These are phyloP conservation scores for Mucor lusitanicus DNA, from an alignment of 371 early-diverging fungal genomes.

Conservation along the genomic window DNA sequence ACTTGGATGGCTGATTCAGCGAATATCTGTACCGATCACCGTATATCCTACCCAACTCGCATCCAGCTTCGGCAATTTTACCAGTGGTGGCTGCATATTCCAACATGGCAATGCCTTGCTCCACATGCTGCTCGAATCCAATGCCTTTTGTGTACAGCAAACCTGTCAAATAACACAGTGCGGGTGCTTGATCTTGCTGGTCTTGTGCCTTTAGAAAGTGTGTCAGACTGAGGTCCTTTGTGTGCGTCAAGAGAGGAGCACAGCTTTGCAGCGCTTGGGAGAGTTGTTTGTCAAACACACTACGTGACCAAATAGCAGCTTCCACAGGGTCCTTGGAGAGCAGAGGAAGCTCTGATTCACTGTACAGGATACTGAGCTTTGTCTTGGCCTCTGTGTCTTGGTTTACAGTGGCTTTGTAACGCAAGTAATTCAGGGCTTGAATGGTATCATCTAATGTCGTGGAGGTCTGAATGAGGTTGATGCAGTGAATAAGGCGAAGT, in stretches of 20 bases:
- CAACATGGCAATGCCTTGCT: constrained; percentile 25
- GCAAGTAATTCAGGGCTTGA: constrained; percentile 34
- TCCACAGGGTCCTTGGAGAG: constrained; percentile 10
- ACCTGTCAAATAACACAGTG: constrained; percentile 36
- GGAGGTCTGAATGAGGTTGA: constrained; percentile 1
- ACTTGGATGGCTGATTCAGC: constrained; percentile 21
- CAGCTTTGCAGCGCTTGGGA: constrained; percentile 27
- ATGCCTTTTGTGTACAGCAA: constrained; percentile 39
- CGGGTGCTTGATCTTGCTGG: constrained; percentile 8
- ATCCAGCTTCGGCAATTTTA: constrained; percentile 36
- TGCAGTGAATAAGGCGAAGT: constrained; percentile 19
- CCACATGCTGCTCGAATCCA: constrained; percentile 28
- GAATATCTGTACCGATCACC: constrained; percentile 46
- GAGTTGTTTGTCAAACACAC: constrained; percentile 47
- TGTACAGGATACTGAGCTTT: constrained; percentile 40
- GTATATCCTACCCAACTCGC: constrained; percentile 46
- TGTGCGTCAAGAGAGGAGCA: constrained; percentile 12
- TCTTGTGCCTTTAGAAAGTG: constrained; percentile 4
- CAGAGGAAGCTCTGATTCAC: not conserved
- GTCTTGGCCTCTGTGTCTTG: constrained; percentile 46
- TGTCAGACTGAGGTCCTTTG: constrained; percentile 7
- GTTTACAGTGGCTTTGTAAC: constrained; percentile 27
- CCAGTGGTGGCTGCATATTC: constrained; percentile 30
- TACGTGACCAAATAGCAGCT: constrained; percentile 43
- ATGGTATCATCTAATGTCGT: not conserved